Conservation (phyloP, 768 basidiomycete species). For the Leccinum subtestaceum region DNA sequence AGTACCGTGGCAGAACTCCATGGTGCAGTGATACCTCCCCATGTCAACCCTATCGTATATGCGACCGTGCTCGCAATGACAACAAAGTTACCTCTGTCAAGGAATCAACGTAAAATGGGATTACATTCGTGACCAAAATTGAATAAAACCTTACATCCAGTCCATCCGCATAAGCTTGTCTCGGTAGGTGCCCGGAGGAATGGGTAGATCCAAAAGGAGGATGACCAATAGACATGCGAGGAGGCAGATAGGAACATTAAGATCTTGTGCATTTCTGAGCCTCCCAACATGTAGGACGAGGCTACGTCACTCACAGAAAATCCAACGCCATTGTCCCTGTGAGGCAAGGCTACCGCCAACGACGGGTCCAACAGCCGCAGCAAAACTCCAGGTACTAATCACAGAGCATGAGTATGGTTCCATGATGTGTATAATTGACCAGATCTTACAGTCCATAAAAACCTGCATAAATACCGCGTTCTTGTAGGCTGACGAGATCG, state of each 20-base stretch:
- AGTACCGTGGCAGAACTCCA: conserved; percentile 43
- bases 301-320: conserved; percentile 33
- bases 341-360: conserved; percentile 36
- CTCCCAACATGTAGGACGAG: background rate
- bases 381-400: conserved; percentile 35
- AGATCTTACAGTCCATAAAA: conserved; percentile 35
- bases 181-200: conserved; percentile 31
- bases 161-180: conserved; percentile 41
- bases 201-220: conserved; percentile 33
- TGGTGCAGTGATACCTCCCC: conserved; percentile 43
- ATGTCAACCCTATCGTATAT: conserved; percentile 44
- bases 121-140: background rate
- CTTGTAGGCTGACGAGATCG: conserved; percentile 45
- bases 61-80: conserved; percentile 36
- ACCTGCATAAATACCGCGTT: conserved; percentile 41
- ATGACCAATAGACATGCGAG: conserved; percentile 29
- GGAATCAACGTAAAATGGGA: background rate
- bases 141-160: conserved; percentile 36
- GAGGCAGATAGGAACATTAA: conserved; percentile 40
- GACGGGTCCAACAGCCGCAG: conserved; percentile 34
- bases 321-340: conserved; percentile 38
- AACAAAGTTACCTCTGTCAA: conserved; percentile 40
- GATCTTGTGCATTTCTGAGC: conserved; percentile 23
- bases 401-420: background rate
- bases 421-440: background rate